phyloP scores from a whole-genome alignment of 805 yeast genomes.

The Ogataea pilisensis region DNA sequence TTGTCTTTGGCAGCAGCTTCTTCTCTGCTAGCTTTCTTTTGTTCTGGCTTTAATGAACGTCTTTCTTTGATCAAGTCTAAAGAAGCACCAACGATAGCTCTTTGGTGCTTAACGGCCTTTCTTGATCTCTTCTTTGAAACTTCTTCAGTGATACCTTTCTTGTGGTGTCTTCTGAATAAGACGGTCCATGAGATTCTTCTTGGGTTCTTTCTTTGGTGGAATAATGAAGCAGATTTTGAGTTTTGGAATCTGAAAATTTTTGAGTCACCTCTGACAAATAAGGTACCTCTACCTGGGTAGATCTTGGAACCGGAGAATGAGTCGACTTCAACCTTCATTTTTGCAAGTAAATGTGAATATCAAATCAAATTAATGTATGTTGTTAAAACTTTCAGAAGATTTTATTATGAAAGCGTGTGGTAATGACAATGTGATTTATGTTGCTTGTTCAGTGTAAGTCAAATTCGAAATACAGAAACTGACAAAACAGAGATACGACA shows the following conservation, averaged over 20 bases:
- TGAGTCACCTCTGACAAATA: constrained; percentile 99
- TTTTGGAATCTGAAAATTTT: constrained; percentile 99
- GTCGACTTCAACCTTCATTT: constrained; percentile 99
- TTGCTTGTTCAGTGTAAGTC: background rate
- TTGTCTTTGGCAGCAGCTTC: constrained; percentile 79
- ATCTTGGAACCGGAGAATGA: constrained; percentile 99
- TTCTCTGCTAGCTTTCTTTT: constrained; percentile 96
- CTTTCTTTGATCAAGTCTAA: constrained; percentile 97
- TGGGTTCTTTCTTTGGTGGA: constrained; percentile 99
- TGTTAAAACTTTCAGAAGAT: too few relatives aligned
- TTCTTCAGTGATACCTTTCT: constrained; percentile 99
- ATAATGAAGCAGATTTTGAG: constrained; percentile 95
- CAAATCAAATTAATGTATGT: background rate
- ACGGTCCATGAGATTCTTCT: constrained; percentile 99
- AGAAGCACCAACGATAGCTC: constrained; percentile 99
- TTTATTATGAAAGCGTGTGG: background rate
- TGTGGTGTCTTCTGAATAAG: constrained; percentile 99
- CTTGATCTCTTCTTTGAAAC: constrained; percentile 94
- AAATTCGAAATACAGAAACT: background rate
- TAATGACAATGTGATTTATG: too few relatives aligned
- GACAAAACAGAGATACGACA: background rate
- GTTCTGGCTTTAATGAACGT: constrained; percentile 93
- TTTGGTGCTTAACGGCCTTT: constrained; percentile 97
- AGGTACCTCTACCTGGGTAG: constrained; percentile 99
- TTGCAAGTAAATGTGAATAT: constrained; percentile 24